Percentiles rank a stretch among this genome's conserved stretches.
Evolutionary conservation across 2,329 filamentous ascomycete species (phyloP).

Genomic region (Lasiodiplodia hormozganensis): DNA sequence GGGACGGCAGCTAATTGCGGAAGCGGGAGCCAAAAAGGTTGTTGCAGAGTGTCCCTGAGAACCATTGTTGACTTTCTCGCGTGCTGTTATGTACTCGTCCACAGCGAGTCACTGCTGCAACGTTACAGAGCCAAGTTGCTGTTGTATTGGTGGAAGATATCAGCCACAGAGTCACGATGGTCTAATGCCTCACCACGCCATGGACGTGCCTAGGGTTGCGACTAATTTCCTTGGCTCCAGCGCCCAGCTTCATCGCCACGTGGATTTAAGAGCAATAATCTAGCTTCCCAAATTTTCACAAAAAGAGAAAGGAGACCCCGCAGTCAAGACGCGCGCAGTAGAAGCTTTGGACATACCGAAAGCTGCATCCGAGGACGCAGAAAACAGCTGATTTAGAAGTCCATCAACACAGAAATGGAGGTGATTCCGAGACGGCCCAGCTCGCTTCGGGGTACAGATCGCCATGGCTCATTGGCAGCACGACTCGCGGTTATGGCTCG

Average conservation of each 20-base stretch:
- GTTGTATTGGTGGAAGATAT: not conserved
- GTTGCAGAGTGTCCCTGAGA: no score
- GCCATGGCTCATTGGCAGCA: not conserved
- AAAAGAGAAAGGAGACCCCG: not conserved
- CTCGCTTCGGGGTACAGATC: slow-evolving; percentile 1
- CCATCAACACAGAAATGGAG: not conserved
- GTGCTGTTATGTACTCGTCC: no score
- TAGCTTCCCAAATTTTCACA: not conserved
- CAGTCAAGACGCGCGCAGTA: not conserved
- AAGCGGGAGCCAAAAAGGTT: no score
- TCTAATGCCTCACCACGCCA: not conserved
- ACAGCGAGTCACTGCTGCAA: no score
- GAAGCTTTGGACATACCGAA: not conserved
- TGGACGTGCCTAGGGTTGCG: not conserved
- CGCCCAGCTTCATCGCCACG: not conserved
- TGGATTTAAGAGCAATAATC: not conserved
- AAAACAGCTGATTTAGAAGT: not conserved
- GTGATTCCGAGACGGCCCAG: not conserved
- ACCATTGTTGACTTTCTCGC: no score
- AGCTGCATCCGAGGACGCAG: not conserved
- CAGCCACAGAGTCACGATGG: not conserved
- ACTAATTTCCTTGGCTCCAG: not conserved
- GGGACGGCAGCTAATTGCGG: no score
- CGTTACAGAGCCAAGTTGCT: not conserved
- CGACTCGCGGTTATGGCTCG: not conserved